phyloP scores from a whole-genome alignment of 225 moss, liverwort and hornwort species.

The Pseudoscleropodium purum region DNA sequence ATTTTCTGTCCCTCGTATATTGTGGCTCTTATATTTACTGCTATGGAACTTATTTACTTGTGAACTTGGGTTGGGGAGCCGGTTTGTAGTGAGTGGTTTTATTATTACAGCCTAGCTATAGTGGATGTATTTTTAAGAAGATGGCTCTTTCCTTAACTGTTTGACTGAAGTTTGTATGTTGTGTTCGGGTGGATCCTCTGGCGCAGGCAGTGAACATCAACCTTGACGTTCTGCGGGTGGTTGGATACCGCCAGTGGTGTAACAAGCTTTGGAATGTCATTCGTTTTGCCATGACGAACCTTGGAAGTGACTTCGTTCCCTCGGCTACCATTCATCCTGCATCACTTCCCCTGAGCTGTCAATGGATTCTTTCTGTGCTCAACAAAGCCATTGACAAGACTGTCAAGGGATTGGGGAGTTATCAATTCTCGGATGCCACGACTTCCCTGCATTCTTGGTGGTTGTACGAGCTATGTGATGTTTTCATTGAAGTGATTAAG shows the following conservation, averaged over 20 bases:
- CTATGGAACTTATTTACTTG: not conserved
- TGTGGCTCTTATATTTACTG: not conserved
- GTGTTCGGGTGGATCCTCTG: not conserved
- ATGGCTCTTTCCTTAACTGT: not conserved
- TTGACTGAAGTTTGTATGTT: not conserved
- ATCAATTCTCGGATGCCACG: slow-evolving; percentile 63
- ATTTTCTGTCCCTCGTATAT: not conserved
- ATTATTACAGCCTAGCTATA: not conserved
- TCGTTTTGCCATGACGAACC: slow-evolving; percentile 94
- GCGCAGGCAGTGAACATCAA: slow-evolving; percentile 83
- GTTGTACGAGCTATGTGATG: slow-evolving; percentile 89
- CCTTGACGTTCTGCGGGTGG: slow-evolving; percentile 84
- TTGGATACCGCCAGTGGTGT: slow-evolving; percentile 94
- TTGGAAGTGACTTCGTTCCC: slow-evolving; percentile 69
- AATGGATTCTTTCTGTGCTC: slow-evolving; percentile 73
- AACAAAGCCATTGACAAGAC: slow-evolving; percentile 60
- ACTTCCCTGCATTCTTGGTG: slow-evolving; percentile 85
- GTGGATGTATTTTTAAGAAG: not conserved
- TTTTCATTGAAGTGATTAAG: slow-evolving; percentile 89
- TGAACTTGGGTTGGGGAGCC: not conserved
- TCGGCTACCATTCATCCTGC: slow-evolving; percentile 40
- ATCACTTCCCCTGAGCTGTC: slow-evolving; percentile 65
- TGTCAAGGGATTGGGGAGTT: slow-evolving; percentile 48
- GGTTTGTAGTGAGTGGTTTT: not conserved
- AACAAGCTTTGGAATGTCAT: slow-evolving; percentile 94